Evolutionary conservation across 2,329 filamentous ascomycete species (phyloP).

Genomic region (Leptographium procerum): DNA sequence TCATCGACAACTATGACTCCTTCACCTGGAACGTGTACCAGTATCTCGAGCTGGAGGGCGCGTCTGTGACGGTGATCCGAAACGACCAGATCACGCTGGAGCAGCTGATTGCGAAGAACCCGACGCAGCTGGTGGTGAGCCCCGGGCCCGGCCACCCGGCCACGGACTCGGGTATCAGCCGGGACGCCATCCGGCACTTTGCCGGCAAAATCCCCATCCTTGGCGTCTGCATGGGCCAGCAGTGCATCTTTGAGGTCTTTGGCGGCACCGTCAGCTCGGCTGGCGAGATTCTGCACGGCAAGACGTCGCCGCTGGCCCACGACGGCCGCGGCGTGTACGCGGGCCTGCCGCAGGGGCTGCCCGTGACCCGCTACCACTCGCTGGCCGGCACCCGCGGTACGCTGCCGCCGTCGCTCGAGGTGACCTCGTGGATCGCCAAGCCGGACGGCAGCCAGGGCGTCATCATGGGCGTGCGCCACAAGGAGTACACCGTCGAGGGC

Average conservation of each 20-base stretch:
- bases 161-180: slow-evolving; percentile 86
- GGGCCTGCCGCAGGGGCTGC: slow-evolving; percentile 66
- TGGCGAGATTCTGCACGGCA: slow-evolving; percentile 93
- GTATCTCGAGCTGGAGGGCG: slow-evolving; percentile 92
- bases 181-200: slow-evolving; percentile 82
- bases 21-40: slow-evolving; percentile 99
- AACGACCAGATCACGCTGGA: slow-evolving; percentile 87
- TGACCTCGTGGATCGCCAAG: slow-evolving; percentile 78
- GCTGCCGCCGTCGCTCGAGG: slow-evolving; percentile 72
- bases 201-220: slow-evolving; percentile 89
- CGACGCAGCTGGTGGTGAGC: slow-evolving; percentile 89
- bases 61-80: slow-evolving; percentile 76
- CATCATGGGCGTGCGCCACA: slow-evolving; percentile 96
- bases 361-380: slow-evolving; percentile 92
- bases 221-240: slow-evolving; percentile 98
- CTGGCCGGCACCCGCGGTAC: slow-evolving; percentile 85
- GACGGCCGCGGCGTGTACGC: slow-evolving; percentile 87
- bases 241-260: slow-evolving; percentile 93
- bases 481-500: slow-evolving; percentile 80
- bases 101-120: slow-evolving; percentile 69
- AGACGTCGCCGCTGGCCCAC: slow-evolving; percentile 83
- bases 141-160: slow-evolving; percentile 88
- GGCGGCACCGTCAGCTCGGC: slow-evolving; percentile 86
- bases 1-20: slow-evolving; percentile 99
- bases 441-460: slow-evolving; percentile 70